A percentile compares a stretch with the other conserved stretches of the same genome.
Conservation (phyloP, 1,139 yeast species). For the Pichiaceae sp. region DNA sequence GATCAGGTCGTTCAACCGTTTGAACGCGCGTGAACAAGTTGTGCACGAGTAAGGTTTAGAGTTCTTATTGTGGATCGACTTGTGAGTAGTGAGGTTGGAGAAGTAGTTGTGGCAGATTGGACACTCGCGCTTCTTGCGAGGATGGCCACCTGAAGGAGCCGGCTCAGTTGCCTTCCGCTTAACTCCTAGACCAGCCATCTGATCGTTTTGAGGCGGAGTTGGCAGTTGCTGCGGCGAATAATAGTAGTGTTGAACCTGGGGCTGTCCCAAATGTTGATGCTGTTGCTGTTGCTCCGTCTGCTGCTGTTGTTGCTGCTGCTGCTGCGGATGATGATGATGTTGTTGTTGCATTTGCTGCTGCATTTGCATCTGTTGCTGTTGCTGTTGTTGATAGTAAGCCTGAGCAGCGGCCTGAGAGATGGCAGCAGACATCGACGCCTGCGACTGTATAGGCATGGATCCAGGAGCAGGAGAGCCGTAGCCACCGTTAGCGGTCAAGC, state of each 20-base stretch:
- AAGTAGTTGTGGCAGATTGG: constrained; percentile 71
- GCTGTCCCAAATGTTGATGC: not conserved
- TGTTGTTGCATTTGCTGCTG: constrained; percentile 3
- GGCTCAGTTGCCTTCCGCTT: not conserved
- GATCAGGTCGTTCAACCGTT: constrained; percentile 77
- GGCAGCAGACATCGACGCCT: not conserved
- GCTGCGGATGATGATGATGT: constrained; percentile 6
- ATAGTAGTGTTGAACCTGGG: not conserved
- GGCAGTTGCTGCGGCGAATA: constrained; percentile 1
- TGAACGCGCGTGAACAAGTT: constrained; percentile 76
- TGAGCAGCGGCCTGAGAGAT: not conserved
- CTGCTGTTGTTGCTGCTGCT: constrained; percentile 2
- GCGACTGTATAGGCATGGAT: no score
- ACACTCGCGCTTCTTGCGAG: constrained; percentile 71
- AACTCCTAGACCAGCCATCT: no score
- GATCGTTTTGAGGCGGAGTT: not conserved
- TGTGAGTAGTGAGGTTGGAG: constrained; percentile 79
- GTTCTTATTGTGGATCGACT: constrained; percentile 71
- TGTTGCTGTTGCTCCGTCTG: not conserved
- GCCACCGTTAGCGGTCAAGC: constrained; percentile 13
- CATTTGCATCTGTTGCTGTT: constrained; percentile 1
- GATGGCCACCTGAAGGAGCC: constrained; percentile 1
- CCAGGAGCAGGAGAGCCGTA: not conserved
- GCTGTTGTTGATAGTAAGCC: not conserved
- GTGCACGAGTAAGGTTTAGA: constrained; percentile 73